These are phyloP conservation scores for Ceriops tagal DNA, from an alignment of 345 rosid species.

Conservation along the genomic window DNA sequence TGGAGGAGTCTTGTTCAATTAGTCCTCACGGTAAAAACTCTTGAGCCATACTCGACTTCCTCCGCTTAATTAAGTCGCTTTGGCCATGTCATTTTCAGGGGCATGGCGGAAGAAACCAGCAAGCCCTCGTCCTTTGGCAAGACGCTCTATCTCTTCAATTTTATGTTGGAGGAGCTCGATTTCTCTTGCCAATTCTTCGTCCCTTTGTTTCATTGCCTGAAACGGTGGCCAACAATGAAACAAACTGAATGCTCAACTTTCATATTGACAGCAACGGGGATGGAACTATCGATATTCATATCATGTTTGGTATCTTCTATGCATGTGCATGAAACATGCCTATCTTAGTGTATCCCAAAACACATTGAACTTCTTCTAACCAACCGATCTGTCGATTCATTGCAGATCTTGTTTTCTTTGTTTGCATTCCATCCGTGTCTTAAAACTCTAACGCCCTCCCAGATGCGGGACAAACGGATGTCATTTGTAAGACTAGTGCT, in stretches of 20 bases:
- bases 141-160: constrained; percentile 43
- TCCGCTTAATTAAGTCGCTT: constrained; percentile 20
- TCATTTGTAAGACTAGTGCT: too few species aligned
- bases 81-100: constrained; percentile 22
- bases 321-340: too few species aligned
- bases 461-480: too few species aligned
- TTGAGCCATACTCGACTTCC: not conserved
- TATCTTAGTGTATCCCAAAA: too few species aligned
- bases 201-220: constrained; percentile 52
- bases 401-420: too few species aligned
- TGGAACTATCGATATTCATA: not conserved
- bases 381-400: too few species aligned
- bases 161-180: constrained; percentile 38
- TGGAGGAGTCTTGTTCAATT: not conserved
- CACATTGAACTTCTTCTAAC: too few species aligned
- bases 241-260: not conserved
- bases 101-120: constrained; percentile 24
- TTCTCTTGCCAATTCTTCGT: constrained; percentile 45
- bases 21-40: constrained; percentile 6
- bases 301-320: too few species aligned
- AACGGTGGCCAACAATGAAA: not conserved
- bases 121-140: constrained; percentile 34
- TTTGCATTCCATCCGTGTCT: too few species aligned
- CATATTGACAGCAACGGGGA: not conserved
- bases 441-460: too few species aligned